Evolutionary conservation across 2,329 filamentous ascomycete species (phyloP).

Genomic region (Colletotrichum agaves): DNA sequence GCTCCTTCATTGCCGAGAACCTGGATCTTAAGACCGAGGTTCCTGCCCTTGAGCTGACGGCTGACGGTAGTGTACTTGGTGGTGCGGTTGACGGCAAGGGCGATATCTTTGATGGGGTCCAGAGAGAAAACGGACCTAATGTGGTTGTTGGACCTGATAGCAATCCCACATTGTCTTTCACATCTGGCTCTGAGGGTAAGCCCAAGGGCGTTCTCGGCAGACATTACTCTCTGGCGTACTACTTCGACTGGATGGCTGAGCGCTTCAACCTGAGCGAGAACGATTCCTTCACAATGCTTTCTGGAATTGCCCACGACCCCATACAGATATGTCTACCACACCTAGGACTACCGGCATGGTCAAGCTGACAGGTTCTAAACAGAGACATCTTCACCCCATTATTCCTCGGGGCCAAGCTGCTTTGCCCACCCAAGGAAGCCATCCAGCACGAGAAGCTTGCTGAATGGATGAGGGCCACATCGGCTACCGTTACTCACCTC

Average conservation of each 20-base stretch:
- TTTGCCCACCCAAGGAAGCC: conserved; percentile 63
- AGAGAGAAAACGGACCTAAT: conserved; percentile 63
- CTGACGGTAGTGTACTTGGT: conserved; percentile 78
- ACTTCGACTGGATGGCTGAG: conserved; percentile 94
- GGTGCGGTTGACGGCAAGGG: conserved; percentile 74
- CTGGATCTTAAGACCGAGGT: conserved; percentile 78
- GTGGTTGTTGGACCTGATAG: conserved; percentile 89
- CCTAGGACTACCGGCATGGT: no score
- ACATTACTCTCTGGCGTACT: conserved; percentile 86
- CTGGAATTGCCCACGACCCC: conserved; percentile 79
- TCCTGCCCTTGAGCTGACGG: conserved; percentile 76
- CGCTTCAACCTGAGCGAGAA: conserved; percentile 78
- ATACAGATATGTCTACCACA: conserved; percentile 53
- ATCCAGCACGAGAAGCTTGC: conserved; percentile 87
- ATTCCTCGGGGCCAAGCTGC: conserved; percentile 67
- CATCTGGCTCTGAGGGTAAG: conserved; percentile 72
- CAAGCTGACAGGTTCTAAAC: no score
- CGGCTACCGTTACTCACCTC: conserved; percentile 84
- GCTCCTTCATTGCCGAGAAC: conserved; percentile 72
- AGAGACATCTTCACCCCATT: conserved; percentile 86
- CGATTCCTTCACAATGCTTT: conserved; percentile 82
- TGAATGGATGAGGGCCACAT: conserved; percentile 82
- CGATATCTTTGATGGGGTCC: conserved; percentile 64
- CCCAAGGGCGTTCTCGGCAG: conserved; percentile 78
- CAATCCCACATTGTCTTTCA: conserved; percentile 79